Conservation (phyloP, 2,329 filamentous ascomycete species). For the Alternaria arborescens region DNA sequence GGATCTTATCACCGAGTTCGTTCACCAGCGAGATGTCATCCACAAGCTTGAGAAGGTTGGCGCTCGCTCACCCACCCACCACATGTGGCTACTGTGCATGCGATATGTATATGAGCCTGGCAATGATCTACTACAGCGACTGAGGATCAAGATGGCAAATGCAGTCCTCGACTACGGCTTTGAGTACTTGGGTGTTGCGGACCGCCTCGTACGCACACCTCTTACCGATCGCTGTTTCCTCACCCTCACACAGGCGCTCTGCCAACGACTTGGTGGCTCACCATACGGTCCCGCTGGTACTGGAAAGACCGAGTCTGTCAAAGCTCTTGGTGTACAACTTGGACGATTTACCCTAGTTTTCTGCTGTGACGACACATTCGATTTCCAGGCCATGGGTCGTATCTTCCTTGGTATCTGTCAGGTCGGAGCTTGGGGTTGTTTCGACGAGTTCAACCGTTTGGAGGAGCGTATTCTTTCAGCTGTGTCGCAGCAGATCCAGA, state of each 20-base stretch:
- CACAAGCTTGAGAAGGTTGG: slow-evolving; percentile 81
- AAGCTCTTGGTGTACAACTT: slow-evolving; percentile 93
- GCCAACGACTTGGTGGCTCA: slow-evolving; percentile 93
- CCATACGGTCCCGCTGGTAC: slow-evolving; percentile 98
- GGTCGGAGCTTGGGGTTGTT: slow-evolving; percentile 99
- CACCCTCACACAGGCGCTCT: slow-evolving; percentile 93
- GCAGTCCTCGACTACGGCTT: slow-evolving; percentile 95
- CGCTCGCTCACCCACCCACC: slow-evolving; percentile 79
- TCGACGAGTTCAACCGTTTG: slow-evolving; percentile 99
- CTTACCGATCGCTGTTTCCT: slow-evolving; percentile 98
- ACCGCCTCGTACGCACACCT: slow-evolving; percentile 94
- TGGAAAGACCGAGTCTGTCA: slow-evolving; percentile 98
- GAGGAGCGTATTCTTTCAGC: slow-evolving; percentile 97
- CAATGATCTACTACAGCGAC: slow-evolving; percentile 80
- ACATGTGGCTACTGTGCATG: slow-evolving; percentile 96
- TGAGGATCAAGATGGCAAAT: slow-evolving; percentile 96
- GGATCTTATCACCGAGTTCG: slow-evolving; percentile 97
- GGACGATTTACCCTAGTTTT: slow-evolving; percentile 98
- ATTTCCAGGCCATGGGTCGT: slow-evolving; percentile 99
- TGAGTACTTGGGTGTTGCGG: slow-evolving; percentile 95
- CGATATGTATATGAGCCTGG: slow-evolving; percentile 88
- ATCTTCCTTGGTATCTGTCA: slow-evolving; percentile 99
- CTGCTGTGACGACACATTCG: slow-evolving; percentile 99
- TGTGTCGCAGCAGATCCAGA: slow-evolving; percentile 98
- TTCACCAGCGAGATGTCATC: slow-evolving; percentile 94